Evolutionary conservation across 2,329 filamentous ascomycete genomes (phyloP), one percentile per base, ranked within the genome.

Genomic region (Sphaerulina populicola): DNA sequence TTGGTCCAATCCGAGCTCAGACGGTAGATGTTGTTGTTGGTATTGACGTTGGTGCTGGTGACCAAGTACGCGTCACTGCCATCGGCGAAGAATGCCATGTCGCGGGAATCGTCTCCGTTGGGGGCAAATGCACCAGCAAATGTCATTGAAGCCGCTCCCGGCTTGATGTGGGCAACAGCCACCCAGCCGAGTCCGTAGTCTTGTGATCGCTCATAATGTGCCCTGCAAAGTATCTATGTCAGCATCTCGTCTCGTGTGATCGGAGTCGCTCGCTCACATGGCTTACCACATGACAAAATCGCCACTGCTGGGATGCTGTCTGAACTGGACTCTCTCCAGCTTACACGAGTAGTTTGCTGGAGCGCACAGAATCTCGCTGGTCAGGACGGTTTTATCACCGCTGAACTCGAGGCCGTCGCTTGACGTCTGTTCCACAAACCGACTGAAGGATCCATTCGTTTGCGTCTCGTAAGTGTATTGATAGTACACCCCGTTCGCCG

Each of bases 1-100:
- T 48, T 44, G 29, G 53, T 57, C 58, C 57, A 59, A 11, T 57
- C 47, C 23, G 50, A 30, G 11, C 38, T 56, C n/a, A 60, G 41
- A n/a, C 53, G 47, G 45, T 60, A 60, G 14, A 60, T 56, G 27
- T 59, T 59, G 45, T 56, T 54, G 42, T 59, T 52, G 4, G 58
- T 55, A 38, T 60, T 60, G 2, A 53, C 53, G 33, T 60, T 44
- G 8, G 57, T 59, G 31, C 57, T 50, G 0, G 57, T 55, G 23
- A 59, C 14, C 6, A 60, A 29, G 35, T 52, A 60, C 3, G 46
- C 58, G 3, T 49, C 38, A 21, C 52, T 43, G 5, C 51, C 48
- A 40, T 60, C 57, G 23, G 35, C 46, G 53, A 60, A 60, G 51
- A 60, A 59, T 15, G 53, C 46, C 52, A 60, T 44, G 36, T 60